Conservation (phyloP, 495 filamentous ascomycete species). For the Hyphodiscus hymeniophilus region DNA sequence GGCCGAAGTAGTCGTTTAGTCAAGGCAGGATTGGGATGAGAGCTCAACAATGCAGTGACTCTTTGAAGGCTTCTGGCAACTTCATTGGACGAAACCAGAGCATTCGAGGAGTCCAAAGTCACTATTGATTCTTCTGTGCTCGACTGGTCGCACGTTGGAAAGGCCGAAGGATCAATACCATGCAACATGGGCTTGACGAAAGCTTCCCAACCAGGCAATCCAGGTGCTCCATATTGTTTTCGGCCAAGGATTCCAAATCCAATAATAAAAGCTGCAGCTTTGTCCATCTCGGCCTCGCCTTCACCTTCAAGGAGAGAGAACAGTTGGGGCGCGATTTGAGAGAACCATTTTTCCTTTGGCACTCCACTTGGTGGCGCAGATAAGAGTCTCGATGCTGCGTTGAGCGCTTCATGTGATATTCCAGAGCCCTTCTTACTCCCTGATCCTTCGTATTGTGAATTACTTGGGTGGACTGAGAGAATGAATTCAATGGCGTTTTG, state of each 20-base stretch:
- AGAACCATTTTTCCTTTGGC: conserved; percentile 50
- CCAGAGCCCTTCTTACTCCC: conserved; percentile 40
- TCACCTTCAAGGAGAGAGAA: conserved; percentile 57
- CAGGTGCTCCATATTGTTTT: conserved; percentile 57
- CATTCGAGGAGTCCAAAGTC: conserved; percentile 28
- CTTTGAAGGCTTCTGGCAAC: conserved; percentile 45
- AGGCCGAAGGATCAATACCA: conserved; percentile 47
- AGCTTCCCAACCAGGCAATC: conserved; percentile 57
- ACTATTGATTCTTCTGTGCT: conserved; percentile 1
- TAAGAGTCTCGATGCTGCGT: conserved; percentile 54
- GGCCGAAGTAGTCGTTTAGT: conserved; percentile 59
- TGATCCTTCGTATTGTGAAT: background rate
- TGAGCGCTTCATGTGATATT: conserved; percentile 66
- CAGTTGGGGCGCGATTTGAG: conserved; percentile 57
- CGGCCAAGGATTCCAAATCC: conserved; percentile 65
- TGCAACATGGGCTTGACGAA: conserved; percentile 59
- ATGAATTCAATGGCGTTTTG: conserved; percentile 65
- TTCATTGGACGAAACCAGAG: conserved; percentile 28
- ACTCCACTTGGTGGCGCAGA: conserved; percentile 54
- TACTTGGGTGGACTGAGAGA: conserved; percentile 45
- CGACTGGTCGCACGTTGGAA: background rate
- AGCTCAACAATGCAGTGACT: conserved; percentile 47
- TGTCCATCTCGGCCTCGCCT: conserved; percentile 54
- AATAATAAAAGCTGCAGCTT: conserved; percentile 62
- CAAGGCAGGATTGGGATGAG: conserved; percentile 68